Evolutionary conservation across 345 rosid species (phyloP), one percentile per base, ranked within the genome.

Genomic region (Gossypium sturtianum): DNA sequence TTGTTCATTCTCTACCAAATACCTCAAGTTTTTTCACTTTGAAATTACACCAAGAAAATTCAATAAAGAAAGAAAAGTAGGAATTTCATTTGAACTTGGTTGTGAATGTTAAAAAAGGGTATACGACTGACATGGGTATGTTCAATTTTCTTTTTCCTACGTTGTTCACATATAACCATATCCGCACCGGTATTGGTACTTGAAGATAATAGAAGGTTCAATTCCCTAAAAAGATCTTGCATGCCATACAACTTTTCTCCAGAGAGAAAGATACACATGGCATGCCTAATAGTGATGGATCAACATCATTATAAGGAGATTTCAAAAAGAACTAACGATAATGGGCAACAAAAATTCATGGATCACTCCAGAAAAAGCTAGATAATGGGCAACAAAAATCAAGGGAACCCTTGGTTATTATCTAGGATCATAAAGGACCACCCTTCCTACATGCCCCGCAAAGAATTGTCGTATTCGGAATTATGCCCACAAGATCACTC

Each of bases 371-470:
- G 22, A 12, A 66, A 12, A 6, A 29, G 23, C 3, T 15, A 77
- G 11, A 41, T 17, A 43, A 44, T 54, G 64, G 56, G 53, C 29
- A 74, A 51, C 23, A 49, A 81, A 43, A 29, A 75, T 75, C 70
- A 81, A 73, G 27, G 9, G 22, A 61, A 34, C 9, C 15, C 52
- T 41, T 12, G 16, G 62, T 48, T 54, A 59, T 76, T 27, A 73
- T 70, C 74, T 3, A 47, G 41, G 43, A 78, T 19, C 45, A 59
- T 5, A 71, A 15, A 65, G 83, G 82, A 81, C 86, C 83, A 86
- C 76, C 77, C 58, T 68, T 47, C 7, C 71, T 20, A 71, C 61
- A 17, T 47, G 63, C 70, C 80, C 84, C 83, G 77, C 80, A 23
- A 54, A 65, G 22, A 65, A 72, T 15, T 59, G 74, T 27, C 64